Evolutionary conservation across 2,329 filamentous ascomycete species (phyloP), one percentile per base, ranked within the genome.

Genomic region (Fusarium napiforme): DNA sequence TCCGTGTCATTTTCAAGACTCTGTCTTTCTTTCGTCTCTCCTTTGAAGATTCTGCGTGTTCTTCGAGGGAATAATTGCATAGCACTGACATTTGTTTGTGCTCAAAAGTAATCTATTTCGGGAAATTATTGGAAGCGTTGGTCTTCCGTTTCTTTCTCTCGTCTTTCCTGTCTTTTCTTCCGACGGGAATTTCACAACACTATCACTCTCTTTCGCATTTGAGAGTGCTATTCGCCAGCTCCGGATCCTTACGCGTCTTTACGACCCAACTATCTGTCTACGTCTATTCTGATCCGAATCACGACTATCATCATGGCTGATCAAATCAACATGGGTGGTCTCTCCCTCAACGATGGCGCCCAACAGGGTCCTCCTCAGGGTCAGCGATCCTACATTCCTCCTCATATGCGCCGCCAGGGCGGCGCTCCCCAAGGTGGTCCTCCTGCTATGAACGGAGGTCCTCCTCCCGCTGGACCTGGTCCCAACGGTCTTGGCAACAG

Each of bases 271-370:
- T 64, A 63, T 71, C 63, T 73, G 65, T 71, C 37, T 60, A 71
- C 67, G 60, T 70, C 49, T 64, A 60, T 72, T 63, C 71, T 68
- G 69, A 77, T 56, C 60, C 65, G 63, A 77, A 74, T 76, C 64
- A 59, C 71, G 62, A 72, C 64, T 61, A 79, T 79, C 85, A 92
- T 84, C 81, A 95, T 95, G 93, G 93, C 93, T 83, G 92, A 94
- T 80, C 92, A 95, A 87, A 89, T 96, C 79, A 94, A 94, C 87
- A 95, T 96, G 89, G 89, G 88, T 82, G 90, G 91, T 81, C 87
- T 96, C 79, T 92, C 85, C 84, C 86, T 96, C 74, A 90, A 84
- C 66, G 82, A 83, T 37, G 82, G 79, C 63, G 74, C 77, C 53
- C 81, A 63, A 61, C 76, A 79, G 52, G 76, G 73, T 60, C 72